Conservation (phyloP, 2,329 filamentous ascomycete species). For the Teratosphaeriaceae sp. region DNA sequence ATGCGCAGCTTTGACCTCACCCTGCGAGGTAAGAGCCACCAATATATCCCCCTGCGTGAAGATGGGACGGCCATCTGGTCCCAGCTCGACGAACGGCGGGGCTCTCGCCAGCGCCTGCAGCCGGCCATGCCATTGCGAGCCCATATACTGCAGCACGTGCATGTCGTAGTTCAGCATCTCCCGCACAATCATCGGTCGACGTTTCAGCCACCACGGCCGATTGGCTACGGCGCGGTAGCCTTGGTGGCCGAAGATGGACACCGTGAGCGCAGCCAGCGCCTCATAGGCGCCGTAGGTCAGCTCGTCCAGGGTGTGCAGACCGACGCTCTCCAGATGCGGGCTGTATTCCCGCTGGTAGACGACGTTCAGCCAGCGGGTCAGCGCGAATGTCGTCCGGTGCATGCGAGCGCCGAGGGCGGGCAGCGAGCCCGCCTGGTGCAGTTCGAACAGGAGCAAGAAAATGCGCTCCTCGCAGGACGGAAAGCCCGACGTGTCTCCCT, state of each 20-base stretch:
- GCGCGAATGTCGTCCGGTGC: conserved; percentile 8
- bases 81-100: conserved; percentile 58
- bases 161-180: conserved; percentile 28
- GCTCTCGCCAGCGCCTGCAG: conserved; percentile 22
- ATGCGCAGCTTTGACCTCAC: conserved; percentile 63
- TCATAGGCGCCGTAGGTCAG: conserved; percentile 24
- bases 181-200: conserved; percentile 18
- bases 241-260: conserved; percentile 23
- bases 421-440: conserved; percentile 17
- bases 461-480: conserved; percentile 27
- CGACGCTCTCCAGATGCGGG: conserved; percentile 23
- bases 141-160: conserved; percentile 28
- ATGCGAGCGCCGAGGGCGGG: conserved; percentile 13
- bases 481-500: conserved; percentile 8
- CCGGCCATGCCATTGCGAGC: conserved; percentile 24
- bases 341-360: conserved; percentile 24
- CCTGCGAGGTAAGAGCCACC: conserved; percentile 13
- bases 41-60: conserved; percentile 55
- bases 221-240: conserved; percentile 19
- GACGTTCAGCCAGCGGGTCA: conserved; percentile 24
- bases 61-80: conserved; percentile 53
- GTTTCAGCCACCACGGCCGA: conserved; percentile 25
- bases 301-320: conserved; percentile 20
- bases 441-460: conserved; percentile 23
- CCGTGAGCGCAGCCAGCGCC: conserved; percentile 23